A percentile compares a stretch with the other conserved stretches of the same genome.
These are phyloP conservation scores for Colletotrichum echinochloae DNA, from an alignment of 2,329 filamentous ascomycete genomes.

Conservation along the genomic window DNA sequence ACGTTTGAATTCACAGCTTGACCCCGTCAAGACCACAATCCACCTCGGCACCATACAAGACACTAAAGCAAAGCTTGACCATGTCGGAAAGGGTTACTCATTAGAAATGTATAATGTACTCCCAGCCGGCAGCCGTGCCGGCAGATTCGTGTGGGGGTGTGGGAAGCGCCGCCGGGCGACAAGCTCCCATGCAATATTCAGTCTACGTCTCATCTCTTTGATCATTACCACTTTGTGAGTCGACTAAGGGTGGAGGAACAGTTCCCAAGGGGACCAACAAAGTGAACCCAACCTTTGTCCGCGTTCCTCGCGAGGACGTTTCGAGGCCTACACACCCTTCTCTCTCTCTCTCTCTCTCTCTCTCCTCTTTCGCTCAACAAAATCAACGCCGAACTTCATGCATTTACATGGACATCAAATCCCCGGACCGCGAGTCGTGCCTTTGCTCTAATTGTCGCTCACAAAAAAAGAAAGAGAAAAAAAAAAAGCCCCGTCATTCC, in stretches of 20 bases:
- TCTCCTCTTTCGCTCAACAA: background rate
- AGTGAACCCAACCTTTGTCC: no score
- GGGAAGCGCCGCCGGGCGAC: background rate
- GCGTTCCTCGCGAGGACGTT: background rate
- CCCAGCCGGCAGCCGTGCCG: constrained; percentile 3
- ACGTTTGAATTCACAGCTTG: no score
- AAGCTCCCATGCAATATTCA: constrained; percentile 31
- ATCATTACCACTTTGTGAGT: constrained; percentile 31
- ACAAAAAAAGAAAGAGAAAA: constrained; percentile 29
- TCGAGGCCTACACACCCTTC: no score
- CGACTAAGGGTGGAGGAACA: background rate
- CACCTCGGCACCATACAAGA: no score
- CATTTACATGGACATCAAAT: constrained; percentile 23
- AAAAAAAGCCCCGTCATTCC: constrained; percentile 20
- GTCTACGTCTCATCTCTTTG: constrained; percentile 41
- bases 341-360: no score
- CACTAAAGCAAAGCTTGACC: background rate
- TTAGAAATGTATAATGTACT: constrained; percentile 35
- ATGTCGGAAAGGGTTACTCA: constrained; percentile 16
- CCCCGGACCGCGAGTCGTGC: constrained; percentile 11
- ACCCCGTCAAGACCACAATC: no score
- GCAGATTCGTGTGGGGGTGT: background rate
- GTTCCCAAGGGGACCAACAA: background rate
- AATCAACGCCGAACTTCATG: constrained; percentile 38
- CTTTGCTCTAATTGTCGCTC: constrained; percentile 30